Conservation (phyloP, 2,329 filamentous ascomycete genomes). For the Neofusicoccum sp. region DNA sequence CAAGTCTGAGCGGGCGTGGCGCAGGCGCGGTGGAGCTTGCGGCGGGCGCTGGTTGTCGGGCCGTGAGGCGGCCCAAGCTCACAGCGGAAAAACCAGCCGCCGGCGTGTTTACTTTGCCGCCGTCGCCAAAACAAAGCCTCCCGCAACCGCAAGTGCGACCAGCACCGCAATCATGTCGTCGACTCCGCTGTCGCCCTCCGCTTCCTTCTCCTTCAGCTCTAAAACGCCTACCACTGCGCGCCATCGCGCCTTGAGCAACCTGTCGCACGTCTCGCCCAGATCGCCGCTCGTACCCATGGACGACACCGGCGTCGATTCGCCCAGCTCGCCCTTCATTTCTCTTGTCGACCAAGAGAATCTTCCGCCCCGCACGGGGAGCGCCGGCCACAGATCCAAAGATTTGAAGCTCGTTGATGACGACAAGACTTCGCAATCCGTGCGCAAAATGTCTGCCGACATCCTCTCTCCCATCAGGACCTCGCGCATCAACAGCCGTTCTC, state of each 20-base stretch:
- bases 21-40: no score
- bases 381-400: constrained; percentile 7
- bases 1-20: no score
- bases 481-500: constrained; percentile 27
- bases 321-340: constrained; percentile 53
- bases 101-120: constrained; percentile 16
- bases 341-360: constrained; percentile 47
- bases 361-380: constrained; percentile 23
- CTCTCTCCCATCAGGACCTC: constrained; percentile 36
- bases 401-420: constrained; percentile 24
- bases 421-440: constrained; percentile 34
- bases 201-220: constrained; percentile 9
- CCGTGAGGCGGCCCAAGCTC: neutral
- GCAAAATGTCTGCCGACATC: constrained; percentile 36
- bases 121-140: constrained; percentile 10
- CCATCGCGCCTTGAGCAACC: constrained; percentile 1
- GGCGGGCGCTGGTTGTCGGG: no score
- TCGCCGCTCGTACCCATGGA: constrained; percentile 20
- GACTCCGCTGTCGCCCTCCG: constrained; percentile 13
- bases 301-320: constrained; percentile 43
- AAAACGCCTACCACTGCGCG: constrained; percentile 18
- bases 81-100: constrained; percentile 6
- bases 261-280: constrained; percentile 12
- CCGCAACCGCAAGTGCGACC: constrained; percentile 2
- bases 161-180: neutral